phyloP scores from a whole-genome alignment of 345 rosid genomes.

The Eucalyptus decipiens region DNA sequence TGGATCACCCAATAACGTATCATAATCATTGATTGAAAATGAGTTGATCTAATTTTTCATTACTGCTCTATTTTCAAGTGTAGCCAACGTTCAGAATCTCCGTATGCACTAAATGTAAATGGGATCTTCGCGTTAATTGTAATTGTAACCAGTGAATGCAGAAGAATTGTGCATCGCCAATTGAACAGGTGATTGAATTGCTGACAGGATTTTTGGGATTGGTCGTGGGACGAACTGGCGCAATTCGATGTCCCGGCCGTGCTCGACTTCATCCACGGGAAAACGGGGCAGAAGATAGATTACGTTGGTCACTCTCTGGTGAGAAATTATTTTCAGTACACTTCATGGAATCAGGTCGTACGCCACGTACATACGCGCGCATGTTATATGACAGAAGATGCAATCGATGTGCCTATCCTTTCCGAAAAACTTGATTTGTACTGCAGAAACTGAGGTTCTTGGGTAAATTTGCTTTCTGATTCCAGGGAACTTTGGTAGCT shows the following conservation, averaged over 20 bases:
- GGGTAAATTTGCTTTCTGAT: background rate
- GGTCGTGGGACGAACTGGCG: conserved; percentile 95
- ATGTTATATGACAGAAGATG: background rate
- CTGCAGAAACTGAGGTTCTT: background rate
- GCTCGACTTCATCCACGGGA: conserved; percentile 37
- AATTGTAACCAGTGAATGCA: background rate
- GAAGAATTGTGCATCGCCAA: background rate
- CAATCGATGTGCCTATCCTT: background rate
- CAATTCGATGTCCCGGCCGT: conserved; percentile 62
- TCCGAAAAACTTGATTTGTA: background rate
- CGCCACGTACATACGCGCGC: too few relatives aligned
- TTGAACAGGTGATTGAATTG: background rate
- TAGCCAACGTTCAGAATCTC: background rate
- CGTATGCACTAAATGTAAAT: background rate
- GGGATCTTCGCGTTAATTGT: background rate
- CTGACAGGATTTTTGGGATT: conserved; percentile 69
- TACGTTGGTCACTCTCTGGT: conserved; percentile 95
- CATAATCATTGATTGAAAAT: background rate
- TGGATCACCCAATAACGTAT: too few relatives aligned
- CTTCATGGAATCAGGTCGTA: too few relatives aligned
- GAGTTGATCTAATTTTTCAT: background rate
- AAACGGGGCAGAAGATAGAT: conserved; percentile 63
- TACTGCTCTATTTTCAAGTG: background rate
- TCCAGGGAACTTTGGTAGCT: conserved; percentile 74
- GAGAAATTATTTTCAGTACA: background rate